Evolutionary conservation across 148 eudicot genomes (phyloP).

Genomic region (Rheum nobile): DNA sequence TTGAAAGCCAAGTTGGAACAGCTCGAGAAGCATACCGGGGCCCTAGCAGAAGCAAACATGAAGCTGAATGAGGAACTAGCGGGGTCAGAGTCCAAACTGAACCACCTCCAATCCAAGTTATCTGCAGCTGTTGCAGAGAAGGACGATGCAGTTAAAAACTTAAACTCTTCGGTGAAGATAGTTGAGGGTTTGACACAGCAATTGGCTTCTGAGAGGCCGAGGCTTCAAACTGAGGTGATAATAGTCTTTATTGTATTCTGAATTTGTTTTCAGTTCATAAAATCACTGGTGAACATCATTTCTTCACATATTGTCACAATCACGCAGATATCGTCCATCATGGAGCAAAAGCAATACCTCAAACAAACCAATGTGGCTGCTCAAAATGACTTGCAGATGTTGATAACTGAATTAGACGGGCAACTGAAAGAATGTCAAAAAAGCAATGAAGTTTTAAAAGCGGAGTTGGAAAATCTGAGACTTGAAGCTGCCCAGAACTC

Average conservation of each 20-base stretch:
- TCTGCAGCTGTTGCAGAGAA: slow-evolving; percentile 38
- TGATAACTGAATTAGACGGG: slow-evolving; percentile 35
- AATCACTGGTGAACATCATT: background rate
- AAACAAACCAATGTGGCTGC: slow-evolving; percentile 28
- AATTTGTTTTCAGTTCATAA: background rate
- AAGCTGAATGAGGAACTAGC: slow-evolving; percentile 29
- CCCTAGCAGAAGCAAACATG: slow-evolving; percentile 25
- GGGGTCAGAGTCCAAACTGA: slow-evolving; percentile 34
- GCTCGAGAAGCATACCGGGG: slow-evolving; percentile 22
- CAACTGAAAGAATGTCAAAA: slow-evolving; percentile 34
- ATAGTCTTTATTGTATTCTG: background rate
- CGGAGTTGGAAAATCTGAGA: slow-evolving; percentile 35
- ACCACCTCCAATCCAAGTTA: slow-evolving; percentile 34
- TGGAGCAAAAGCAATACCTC: slow-evolving; percentile 44
- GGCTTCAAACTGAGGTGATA: slow-evolving; percentile 53
- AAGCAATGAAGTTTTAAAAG: slow-evolving; percentile 28
- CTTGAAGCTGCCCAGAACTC: slow-evolving; percentile 33
- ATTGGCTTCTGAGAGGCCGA: slow-evolving; percentile 51
- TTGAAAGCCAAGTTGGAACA: slow-evolving; percentile 25
- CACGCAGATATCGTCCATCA: slow-evolving; percentile 40
- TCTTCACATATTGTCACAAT: background rate
- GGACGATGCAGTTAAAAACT: slow-evolving; percentile 35
- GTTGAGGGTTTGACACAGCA: slow-evolving; percentile 53
- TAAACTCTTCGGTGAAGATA: slow-evolving; percentile 29
- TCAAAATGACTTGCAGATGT: slow-evolving; percentile 31